phyloP scores from a whole-genome alignment of 139 green algal species.

The Zygnema cylindricum region DNA sequence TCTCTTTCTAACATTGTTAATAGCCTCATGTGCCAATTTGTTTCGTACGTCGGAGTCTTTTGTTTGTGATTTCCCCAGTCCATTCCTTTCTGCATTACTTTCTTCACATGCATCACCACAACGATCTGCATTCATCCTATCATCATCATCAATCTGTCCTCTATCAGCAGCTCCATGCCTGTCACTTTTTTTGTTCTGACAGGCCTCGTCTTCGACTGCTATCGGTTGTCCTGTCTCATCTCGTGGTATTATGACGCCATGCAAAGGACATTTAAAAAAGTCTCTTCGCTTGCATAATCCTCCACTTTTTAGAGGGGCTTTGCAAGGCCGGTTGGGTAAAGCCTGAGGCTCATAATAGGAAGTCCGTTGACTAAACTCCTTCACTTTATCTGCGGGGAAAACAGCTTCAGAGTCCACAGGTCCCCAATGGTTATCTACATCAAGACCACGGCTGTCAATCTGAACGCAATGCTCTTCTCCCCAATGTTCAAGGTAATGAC shows the following conservation, averaged over 20 bases:
- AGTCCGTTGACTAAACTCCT: constrained; percentile 33
- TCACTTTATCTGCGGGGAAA: constrained; percentile 39
- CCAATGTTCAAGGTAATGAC: constrained; percentile 44
- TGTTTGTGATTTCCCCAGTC: background rate
- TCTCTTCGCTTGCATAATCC: constrained; percentile 50
- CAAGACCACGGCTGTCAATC: constrained; percentile 39
- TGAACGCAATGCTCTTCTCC: constrained; percentile 16
- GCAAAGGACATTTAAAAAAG: constrained; percentile 47
- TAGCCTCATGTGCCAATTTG: constrained; percentile 5
- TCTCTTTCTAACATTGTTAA: constrained; percentile 34
- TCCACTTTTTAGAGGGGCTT: constrained; percentile 40
- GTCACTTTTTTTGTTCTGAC: background rate
- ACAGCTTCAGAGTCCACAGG: constrained; percentile 16
- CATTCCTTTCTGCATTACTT: background rate
- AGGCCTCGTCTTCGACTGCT: constrained; percentile 5
- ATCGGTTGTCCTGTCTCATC: constrained; percentile 40
- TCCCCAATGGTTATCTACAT: constrained; percentile 59
- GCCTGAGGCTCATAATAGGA: constrained; percentile 39
- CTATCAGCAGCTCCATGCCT: background rate
- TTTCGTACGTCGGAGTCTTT: background rate
- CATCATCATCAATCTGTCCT: background rate
- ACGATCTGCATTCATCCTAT: too few relatives aligned
- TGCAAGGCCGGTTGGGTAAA: constrained; percentile 17
- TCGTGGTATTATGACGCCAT: constrained; percentile 46
- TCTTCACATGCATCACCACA: background rate